Evolutionary conservation across 2,329 filamentous ascomycete species (phyloP).

Genomic region (Juglanconis oblonga): DNA sequence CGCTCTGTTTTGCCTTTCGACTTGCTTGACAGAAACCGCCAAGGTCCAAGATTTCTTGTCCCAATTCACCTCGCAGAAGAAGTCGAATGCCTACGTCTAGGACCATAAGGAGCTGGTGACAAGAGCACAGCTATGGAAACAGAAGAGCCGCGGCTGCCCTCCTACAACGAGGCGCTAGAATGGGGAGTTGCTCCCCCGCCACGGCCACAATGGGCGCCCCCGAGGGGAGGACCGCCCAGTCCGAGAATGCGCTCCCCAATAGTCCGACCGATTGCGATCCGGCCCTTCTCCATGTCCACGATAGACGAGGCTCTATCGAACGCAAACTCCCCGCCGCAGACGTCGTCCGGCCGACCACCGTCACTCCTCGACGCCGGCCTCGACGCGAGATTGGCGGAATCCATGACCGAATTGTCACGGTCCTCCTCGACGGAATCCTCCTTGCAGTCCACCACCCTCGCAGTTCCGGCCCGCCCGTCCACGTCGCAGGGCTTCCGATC

Average conservation of each 20-base stretch:
- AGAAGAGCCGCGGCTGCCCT: conserved; percentile 1
- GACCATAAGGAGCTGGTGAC: not conserved
- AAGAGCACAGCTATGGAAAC: not conserved
- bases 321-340: not conserved
- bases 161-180: conserved; percentile 9
- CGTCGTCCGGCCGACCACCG: not conserved
- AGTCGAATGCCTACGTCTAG: too few species aligned
- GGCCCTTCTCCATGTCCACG: conserved; percentile 11
- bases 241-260: not conserved
- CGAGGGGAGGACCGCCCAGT: not conserved
- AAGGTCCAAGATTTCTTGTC: too few species aligned
- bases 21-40: too few species aligned
- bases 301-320: not conserved
- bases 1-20: too few species aligned
- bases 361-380: not conserved
- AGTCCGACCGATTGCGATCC: not conserved
- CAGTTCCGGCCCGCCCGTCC: not conserved
- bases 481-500: not conserved
- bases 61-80: too few species aligned
- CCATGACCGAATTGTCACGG: not conserved
- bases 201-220: conserved; percentile 8
- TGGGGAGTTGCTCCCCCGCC: conserved; percentile 10
- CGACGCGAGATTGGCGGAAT: not conserved
- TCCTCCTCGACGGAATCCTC: not conserved
- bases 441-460: not conserved